These are phyloP conservation scores for Aureobasidium sp. DNA, from an alignment of 2,329 filamentous ascomycete genomes.

Conservation along the genomic window DNA sequence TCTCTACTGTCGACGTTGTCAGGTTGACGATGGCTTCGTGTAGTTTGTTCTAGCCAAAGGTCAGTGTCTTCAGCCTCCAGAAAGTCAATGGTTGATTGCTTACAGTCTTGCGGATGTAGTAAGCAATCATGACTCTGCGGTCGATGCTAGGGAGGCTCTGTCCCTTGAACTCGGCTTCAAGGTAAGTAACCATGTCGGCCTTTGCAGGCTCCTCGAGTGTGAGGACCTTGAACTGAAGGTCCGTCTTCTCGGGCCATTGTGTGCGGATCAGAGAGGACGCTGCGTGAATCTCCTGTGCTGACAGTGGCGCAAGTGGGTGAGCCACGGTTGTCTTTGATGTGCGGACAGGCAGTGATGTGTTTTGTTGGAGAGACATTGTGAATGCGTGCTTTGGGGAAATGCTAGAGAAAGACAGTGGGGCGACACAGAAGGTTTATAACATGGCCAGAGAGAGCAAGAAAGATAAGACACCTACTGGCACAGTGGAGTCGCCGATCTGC, in stretches of 20 bases:
- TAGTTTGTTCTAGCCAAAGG: constrained; percentile 44
- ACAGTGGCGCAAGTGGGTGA: constrained; percentile 55
- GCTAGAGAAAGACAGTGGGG: background rate
- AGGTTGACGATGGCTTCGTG: constrained; percentile 53
- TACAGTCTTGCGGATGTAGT: constrained; percentile 53
- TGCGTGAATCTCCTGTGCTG: constrained; percentile 46
- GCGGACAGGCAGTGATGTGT: constrained; percentile 17
- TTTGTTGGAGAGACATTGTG: constrained; percentile 10
- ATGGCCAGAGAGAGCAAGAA: background rate
- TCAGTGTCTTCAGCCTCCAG: background rate
- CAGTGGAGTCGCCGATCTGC: background rate
- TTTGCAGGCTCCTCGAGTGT: constrained; percentile 29
- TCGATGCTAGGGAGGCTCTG: constrained; percentile 51
- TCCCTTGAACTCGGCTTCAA: constrained; percentile 15
- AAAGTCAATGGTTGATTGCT: constrained; percentile 13
- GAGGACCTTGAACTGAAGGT: constrained; percentile 58
- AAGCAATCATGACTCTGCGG: constrained; percentile 48
- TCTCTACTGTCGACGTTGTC: constrained; percentile 41
- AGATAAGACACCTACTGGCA: background rate
- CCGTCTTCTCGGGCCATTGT: constrained; percentile 47
- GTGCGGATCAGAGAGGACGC: constrained; percentile 41
- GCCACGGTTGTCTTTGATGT: constrained; percentile 17
- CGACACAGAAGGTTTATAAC: background rate
- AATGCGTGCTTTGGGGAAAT: background rate
- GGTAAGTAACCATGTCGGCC: constrained; percentile 14